phyloP scores from a whole-genome alignment of 2,329 filamentous ascomycete species.

The Fusarium dimerum region DNA sequence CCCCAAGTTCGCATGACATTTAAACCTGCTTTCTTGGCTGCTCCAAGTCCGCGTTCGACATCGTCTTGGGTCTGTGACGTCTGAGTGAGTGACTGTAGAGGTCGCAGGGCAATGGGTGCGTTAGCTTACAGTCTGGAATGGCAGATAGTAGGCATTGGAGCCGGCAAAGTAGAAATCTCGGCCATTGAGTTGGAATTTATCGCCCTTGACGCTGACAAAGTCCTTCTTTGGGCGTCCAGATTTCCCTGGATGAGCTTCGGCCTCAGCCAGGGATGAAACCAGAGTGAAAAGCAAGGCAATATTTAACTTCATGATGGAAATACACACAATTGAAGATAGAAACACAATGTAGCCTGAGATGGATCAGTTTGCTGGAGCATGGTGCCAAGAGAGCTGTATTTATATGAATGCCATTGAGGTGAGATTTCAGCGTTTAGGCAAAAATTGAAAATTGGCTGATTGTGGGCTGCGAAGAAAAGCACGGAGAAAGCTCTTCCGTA shows the following conservation, averaged over 20 bases:
- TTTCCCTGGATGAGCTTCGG: conserved; percentile 1
- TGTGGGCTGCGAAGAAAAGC: too few species aligned
- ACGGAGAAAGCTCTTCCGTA: too few species aligned
- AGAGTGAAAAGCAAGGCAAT: conserved; percentile 2
- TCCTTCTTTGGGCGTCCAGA: conserved; percentile 15
- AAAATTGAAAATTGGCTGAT: too few species aligned
- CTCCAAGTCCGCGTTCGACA: conserved; percentile 50
- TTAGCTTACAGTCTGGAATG: conserved; percentile 12
- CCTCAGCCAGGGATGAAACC: background rate
- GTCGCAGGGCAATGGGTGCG: accelerated
- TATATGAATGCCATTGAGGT: too few species aligned
- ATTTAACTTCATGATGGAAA: conserved; percentile 2
- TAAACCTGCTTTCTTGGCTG: conserved; percentile 50
- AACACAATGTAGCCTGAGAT: background rate
- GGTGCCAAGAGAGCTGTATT: background rate
- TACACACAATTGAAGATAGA: background rate
- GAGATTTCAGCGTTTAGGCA: too few species aligned
- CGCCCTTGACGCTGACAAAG: conserved; percentile 27
- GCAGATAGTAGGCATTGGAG: conserved; percentile 58
- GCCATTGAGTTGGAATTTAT: conserved; percentile 43
- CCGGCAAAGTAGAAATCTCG: conserved; percentile 51
- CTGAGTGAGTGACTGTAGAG: background rate
- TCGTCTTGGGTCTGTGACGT: conserved; percentile 48
- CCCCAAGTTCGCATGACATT: conserved; percentile 64
- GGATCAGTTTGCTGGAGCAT: background rate